phyloP scores from a whole-genome alignment of 2,329 filamentous ascomycete species.

The Penicillium fuscoglaucum region DNA sequence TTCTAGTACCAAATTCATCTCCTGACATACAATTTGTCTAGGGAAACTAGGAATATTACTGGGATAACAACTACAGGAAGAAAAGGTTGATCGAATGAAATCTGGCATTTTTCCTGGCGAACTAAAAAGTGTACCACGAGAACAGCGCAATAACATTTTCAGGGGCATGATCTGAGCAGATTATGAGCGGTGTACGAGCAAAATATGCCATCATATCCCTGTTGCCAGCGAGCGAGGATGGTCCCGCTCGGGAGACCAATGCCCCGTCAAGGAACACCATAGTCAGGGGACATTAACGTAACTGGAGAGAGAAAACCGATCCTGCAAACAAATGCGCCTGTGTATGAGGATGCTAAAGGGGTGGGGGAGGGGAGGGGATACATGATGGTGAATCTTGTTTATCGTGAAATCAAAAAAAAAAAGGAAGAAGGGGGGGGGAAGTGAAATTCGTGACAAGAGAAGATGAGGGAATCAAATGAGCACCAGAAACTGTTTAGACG shows the following conservation, averaged over 20 bases:
- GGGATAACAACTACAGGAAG: not conserved
- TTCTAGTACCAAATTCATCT: not conserved
- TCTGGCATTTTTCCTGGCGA: slow-evolving; percentile 24
- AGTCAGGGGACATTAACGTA: slow-evolving; percentile 26
- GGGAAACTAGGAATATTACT: not conserved
- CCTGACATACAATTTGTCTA: no score
- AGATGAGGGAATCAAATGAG: slow-evolving; percentile 14
- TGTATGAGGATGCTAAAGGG: slow-evolving; percentile 43
- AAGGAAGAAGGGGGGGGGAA: slow-evolving; percentile 7
- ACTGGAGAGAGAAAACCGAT: slow-evolving; percentile 28
- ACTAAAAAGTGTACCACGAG: slow-evolving; percentile 16
- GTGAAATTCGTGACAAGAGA: slow-evolving; percentile 23
- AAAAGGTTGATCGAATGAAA: slow-evolving; percentile 3
- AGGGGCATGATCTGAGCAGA: slow-evolving; percentile 13
- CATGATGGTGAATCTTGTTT: slow-evolving; percentile 52
- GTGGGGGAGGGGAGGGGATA: slow-evolving; percentile 41
- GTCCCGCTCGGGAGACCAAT: slow-evolving; percentile 12
- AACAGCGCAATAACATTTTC: slow-evolving; percentile 15
- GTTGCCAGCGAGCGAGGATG: slow-evolving; percentile 16
- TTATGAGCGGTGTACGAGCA: slow-evolving; percentile 8
- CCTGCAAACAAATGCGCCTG: slow-evolving; percentile 40
- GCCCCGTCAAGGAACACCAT: slow-evolving; percentile 16
- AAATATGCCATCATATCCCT: slow-evolving; percentile 12
- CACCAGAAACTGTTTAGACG: slow-evolving; percentile 3
- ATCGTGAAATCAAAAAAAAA: slow-evolving; percentile 41